Evolutionary conservation across 352 stramenopile species (phyloP).

Genomic region (Plasmopara muralis): DNA sequence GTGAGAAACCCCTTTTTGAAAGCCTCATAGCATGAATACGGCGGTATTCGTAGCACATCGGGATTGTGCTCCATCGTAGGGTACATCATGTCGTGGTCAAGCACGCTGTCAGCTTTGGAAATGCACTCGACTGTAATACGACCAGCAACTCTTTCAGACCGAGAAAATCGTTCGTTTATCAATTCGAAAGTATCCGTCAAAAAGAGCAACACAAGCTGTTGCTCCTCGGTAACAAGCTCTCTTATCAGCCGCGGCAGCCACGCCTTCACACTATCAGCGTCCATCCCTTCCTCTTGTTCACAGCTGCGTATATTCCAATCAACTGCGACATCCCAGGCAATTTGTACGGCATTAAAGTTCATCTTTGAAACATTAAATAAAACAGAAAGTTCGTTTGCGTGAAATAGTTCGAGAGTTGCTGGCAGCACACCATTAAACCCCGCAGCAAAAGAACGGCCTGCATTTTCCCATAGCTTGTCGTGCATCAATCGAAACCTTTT

Average conservation of each 20-base stretch:
- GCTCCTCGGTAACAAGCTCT: constrained; percentile 56
- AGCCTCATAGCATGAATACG: constrained; percentile 43
- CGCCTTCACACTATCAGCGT: constrained; percentile 12
- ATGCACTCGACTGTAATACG: constrained; percentile 19
- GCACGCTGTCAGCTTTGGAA: constrained; percentile 7
- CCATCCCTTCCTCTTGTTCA: constrained; percentile 10
- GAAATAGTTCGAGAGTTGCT: constrained; percentile 40
- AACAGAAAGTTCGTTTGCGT: constrained; percentile 44
- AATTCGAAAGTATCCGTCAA: constrained; percentile 41
- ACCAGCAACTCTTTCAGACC: constrained; percentile 6
- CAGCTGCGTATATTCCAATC: constrained; percentile 25
- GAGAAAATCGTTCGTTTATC: constrained; percentile 42
- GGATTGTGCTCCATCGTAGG: constrained; percentile 33
- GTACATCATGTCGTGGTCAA: constrained; percentile 25
- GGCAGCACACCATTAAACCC: constrained; percentile 57
- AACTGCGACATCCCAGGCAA: constrained; percentile 36
- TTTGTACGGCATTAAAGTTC: constrained; percentile 26
- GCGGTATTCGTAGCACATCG: constrained; percentile 38
- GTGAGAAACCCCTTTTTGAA: constrained; percentile 44
- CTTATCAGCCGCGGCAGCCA: constrained; percentile 46
- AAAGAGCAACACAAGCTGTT: constrained; percentile 47
- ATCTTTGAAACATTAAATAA: constrained; percentile 36
- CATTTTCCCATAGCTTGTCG: constrained; percentile 21
- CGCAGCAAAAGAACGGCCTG: constrained; percentile 32
- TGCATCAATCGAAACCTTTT: constrained; percentile 14